Conservation (phyloP, 805 yeast genomes). For the Spathaspora hagerdaliae region DNA sequence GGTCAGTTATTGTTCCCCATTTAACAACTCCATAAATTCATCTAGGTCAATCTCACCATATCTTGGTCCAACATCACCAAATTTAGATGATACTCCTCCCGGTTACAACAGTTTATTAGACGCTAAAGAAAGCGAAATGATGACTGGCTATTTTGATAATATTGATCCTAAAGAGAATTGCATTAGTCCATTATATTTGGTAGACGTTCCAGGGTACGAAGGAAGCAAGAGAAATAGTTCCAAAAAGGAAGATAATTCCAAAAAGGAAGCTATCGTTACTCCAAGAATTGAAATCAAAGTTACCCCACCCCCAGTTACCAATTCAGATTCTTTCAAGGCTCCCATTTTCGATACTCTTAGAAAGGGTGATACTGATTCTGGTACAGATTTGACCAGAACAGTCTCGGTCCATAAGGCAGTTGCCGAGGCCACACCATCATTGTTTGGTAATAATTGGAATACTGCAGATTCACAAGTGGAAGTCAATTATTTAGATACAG, state of each 20-base stretch:
- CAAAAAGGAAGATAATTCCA: neutral
- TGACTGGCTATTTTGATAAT: neutral
- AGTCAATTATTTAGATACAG: too few relatives aligned
- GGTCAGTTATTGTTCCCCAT: neutral
- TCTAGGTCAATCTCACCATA: neutral
- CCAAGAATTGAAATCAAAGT: neutral
- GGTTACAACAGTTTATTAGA: neutral
- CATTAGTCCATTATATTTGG: neutral
- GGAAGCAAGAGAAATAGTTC: too few relatives aligned
- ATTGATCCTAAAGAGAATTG: neutral
- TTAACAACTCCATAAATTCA: neutral
- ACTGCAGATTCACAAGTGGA: too few relatives aligned
- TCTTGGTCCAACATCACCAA: neutral
- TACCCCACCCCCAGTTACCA: neutral
- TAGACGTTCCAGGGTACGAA: neutral
- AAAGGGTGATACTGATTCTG: neutral
- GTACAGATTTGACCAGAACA: too few relatives aligned
- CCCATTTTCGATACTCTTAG: neutral
- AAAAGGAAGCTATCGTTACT: neutral
- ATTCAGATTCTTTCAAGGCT: neutral
- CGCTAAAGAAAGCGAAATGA: neutral
- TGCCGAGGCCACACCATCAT: slow-evolving; percentile 49
- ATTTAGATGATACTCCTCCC: neutral
- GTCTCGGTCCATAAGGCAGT: neutral
- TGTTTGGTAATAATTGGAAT: slow-evolving; percentile 45